A percentile compares a stretch with the other conserved stretches of the same genome.
These are phyloP conservation scores for Naegleria gruberi DNA, from an alignment of 208 protist genomes.

Conservation along the genomic window DNA sequence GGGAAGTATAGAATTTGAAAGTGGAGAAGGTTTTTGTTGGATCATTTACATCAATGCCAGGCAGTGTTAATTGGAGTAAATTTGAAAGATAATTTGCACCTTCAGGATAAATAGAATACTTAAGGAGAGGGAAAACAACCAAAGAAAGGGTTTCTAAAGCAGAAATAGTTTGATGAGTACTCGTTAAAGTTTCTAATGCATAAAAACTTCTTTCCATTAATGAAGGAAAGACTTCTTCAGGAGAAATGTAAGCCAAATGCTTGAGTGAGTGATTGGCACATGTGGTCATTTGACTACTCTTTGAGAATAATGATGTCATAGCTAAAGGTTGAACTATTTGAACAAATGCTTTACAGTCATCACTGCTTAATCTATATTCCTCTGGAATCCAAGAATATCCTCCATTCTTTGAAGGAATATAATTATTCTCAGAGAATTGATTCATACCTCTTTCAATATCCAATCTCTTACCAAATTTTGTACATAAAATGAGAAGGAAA, in stretches of 20 bases:
- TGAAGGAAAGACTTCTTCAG: background rate
- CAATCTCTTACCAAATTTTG: slow-evolving; percentile 8
- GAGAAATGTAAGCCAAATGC: background rate
- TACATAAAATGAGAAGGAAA: slow-evolving; percentile 10
- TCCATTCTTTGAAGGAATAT: background rate
- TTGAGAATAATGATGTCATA: background rate
- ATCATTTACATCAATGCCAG: slow-evolving; percentile 26
- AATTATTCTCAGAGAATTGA: background rate
- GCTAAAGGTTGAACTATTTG: background rate
- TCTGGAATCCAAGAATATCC: background rate
- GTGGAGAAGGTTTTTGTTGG: background rate
- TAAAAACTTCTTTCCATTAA: slow-evolving; percentile 23
- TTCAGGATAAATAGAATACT: background rate
- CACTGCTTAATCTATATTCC: background rate
- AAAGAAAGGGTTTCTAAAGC: slow-evolving; percentile 14
- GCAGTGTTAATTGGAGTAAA: slow-evolving; percentile 12
- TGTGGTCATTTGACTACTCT: slow-evolving; percentile 11
- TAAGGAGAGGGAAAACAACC: slow-evolving; percentile 9
- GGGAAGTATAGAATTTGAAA: slow-evolving; percentile 10
- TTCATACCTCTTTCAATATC: slow-evolving; percentile 1
- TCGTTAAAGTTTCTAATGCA: slow-evolving; percentile 22
- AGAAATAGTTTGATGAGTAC: slow-evolving; percentile 23
- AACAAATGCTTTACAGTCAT: slow-evolving; percentile 16
- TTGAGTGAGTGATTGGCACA: slow-evolving; percentile 25
- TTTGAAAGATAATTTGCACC: slow-evolving; percentile 9